Evolutionary conservation across 352 stramenopile genomes (phyloP).

Genomic region (Pythium brassicae): DNA sequence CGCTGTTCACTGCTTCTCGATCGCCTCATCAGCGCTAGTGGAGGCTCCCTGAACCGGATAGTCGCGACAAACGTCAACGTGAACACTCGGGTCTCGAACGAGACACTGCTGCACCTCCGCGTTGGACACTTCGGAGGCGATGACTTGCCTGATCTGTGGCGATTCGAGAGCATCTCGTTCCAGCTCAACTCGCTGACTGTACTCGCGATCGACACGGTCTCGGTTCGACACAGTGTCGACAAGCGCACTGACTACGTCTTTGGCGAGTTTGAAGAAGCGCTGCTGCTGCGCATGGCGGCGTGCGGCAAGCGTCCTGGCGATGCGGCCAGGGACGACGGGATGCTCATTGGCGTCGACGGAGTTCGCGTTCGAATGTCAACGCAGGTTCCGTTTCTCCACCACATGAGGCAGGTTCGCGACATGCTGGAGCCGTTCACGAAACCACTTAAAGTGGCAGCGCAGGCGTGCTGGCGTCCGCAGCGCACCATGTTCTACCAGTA

Average conservation of each 20-base stretch:
- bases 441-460: slow-evolving; percentile 18
- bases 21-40: slow-evolving; percentile 57
- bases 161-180: slow-evolving; percentile 44
- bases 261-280: slow-evolving; percentile 66
- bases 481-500: slow-evolving; percentile 54
- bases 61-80: slow-evolving; percentile 43
- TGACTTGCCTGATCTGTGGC: slow-evolving; percentile 71
- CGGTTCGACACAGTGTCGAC: slow-evolving; percentile 44
- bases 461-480: slow-evolving; percentile 56
- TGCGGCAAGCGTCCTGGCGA: slow-evolving; percentile 18
- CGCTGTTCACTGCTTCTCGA: slow-evolving; percentile 27
- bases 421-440: slow-evolving; percentile 28
- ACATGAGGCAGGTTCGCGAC: slow-evolving; percentile 22
- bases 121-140: slow-evolving; percentile 58
- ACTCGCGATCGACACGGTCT: slow-evolving; percentile 27
- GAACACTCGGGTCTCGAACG: slow-evolving; percentile 25
- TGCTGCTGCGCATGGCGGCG: slow-evolving; percentile 32
- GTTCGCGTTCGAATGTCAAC: slow-evolving; percentile 30
- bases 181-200: slow-evolving; percentile 39
- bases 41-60: slow-evolving; percentile 62
- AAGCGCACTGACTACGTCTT: slow-evolving; percentile 54
- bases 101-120: slow-evolving; percentile 25
- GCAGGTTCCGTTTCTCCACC: slow-evolving; percentile 29
- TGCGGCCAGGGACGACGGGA: slow-evolving; percentile 31
- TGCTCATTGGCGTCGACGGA: slow-evolving; percentile 51